phyloP scores from a whole-genome alignment of 257 asterid species.

The Misopates orontium region DNA sequence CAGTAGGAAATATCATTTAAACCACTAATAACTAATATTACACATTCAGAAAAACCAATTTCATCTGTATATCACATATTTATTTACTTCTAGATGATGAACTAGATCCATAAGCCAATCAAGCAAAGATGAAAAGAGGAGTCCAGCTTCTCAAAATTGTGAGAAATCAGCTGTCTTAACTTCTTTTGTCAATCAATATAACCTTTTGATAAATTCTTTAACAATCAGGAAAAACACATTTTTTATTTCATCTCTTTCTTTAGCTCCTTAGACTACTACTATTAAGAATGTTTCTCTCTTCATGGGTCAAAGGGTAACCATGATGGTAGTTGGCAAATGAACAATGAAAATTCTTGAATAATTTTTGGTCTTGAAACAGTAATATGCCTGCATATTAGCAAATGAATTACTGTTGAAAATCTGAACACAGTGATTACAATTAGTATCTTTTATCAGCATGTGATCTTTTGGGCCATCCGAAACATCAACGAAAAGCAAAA shows the following conservation, averaged over 20 bases:
- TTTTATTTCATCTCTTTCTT: neutral
- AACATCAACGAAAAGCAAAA: no score
- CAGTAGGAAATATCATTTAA: neutral
- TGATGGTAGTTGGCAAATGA: neutral
- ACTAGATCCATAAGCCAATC: constrained; percentile 8
- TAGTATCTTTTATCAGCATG: neutral
- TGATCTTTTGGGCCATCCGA: constrained; percentile 1
- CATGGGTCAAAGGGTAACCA: constrained; percentile 5
- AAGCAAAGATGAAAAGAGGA: neutral
- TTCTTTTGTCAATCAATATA: neutral
- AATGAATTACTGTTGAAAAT: neutral
- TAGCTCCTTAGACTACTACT: constrained; percentile 2
- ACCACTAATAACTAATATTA: neutral
- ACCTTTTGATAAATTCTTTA: neutral
- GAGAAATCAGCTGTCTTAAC: neutral
- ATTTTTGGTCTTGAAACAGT: constrained; percentile 17
- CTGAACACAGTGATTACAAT: constrained; percentile 6
- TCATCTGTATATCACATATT: constrained; percentile 18
- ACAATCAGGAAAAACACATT: neutral
- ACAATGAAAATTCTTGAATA: neutral
- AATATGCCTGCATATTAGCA: neutral
- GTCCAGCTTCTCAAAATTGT: no score
- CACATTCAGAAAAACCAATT: constrained; percentile 15
- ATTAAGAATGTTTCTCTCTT: neutral
- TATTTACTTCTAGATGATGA: constrained; percentile 5